Conservation (phyloP, 768 basidiomycete genomes). For the Rhizopogon sp. region DNA sequence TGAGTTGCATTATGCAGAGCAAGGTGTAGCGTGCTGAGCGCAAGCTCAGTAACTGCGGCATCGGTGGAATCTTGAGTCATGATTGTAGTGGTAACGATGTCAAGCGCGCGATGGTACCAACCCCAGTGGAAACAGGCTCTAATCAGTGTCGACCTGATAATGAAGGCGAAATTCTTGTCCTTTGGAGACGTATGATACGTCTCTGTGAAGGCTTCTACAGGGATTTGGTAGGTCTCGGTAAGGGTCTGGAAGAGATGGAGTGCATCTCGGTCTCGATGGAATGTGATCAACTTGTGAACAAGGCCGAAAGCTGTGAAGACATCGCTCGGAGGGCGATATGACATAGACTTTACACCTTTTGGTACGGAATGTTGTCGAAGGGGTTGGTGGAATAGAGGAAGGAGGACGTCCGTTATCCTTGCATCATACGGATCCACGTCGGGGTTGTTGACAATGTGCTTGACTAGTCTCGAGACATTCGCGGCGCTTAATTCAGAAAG, state of each 20-base stretch:
- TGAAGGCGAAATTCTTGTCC: slow-evolving; percentile 35
- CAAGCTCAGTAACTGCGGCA: slow-evolving; percentile 27
- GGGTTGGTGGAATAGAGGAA: slow-evolving; percentile 26
- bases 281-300: slow-evolving; percentile 35
- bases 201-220: slow-evolving; percentile 39
- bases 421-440: slow-evolving; percentile 12
- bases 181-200: slow-evolving; percentile 28
- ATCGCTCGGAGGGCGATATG: slow-evolving; percentile 33
- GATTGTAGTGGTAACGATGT: slow-evolving; percentile 30
- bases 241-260: slow-evolving; percentile 47
- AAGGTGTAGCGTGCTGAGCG: slow-evolving; percentile 39
- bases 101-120: slow-evolving; percentile 41
- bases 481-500: slow-evolving; percentile 11
- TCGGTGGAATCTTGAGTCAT: slow-evolving; percentile 17
- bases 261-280: slow-evolving; percentile 30
- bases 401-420: slow-evolving; percentile 21
- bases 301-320: slow-evolving; percentile 38
- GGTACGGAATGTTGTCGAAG: slow-evolving; percentile 22
- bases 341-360: slow-evolving; percentile 22
- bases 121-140: slow-evolving; percentile 52
- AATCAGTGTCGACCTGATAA: slow-evolving; percentile 45
- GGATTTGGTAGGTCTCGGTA: slow-evolving; percentile 38
- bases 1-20: slow-evolving; percentile 32
- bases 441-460: slow-evolving; percentile 15
- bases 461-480: slow-evolving; percentile 11